Evolutionary conservation across 345 rosid genomes (phyloP).

Genomic region (Noccaea caerulescens): DNA sequence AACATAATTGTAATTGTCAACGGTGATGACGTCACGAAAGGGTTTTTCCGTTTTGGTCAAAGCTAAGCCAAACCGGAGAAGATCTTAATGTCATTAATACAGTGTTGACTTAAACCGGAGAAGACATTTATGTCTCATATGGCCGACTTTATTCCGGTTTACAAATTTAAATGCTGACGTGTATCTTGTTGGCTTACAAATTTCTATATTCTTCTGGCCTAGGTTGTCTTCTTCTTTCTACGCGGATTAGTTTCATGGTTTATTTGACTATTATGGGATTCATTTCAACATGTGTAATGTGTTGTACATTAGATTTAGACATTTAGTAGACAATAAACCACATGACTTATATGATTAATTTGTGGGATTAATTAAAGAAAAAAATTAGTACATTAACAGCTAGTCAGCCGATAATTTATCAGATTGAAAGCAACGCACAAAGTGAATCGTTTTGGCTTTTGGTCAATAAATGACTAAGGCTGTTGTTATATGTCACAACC

Average conservation of each 20-base stretch:
- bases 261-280: constrained; percentile 31
- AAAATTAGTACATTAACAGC: constrained; percentile 30
- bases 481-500: background rate
- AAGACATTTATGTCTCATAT: constrained; percentile 17
- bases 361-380: constrained; percentile 20
- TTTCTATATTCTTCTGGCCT: background rate
- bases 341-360: constrained; percentile 31
- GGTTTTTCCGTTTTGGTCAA: constrained; percentile 22
- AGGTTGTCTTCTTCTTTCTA: constrained; percentile 9
- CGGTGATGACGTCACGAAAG: constrained; percentile 8
- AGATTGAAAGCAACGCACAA: constrained; percentile 32
- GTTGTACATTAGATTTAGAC: background rate
- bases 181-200: constrained; percentile 2
- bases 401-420: constrained; percentile 21
- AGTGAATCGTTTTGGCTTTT: constrained; percentile 37
- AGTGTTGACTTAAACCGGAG: constrained; percentile 37
- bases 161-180: constrained; percentile 13
- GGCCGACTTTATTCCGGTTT: constrained; percentile 36
- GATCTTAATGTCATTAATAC: constrained; percentile 15
- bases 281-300: constrained; percentile 15
- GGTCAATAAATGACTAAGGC: constrained; percentile 35
- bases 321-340: constrained; percentile 15
- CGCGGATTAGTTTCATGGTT: constrained; percentile 28
- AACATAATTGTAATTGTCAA: constrained; percentile 18
- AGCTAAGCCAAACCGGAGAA: constrained; percentile 35